phyloP scores from a whole-genome alignment of 306 rosid species.

The peach (Prunus persica) region DNA sequence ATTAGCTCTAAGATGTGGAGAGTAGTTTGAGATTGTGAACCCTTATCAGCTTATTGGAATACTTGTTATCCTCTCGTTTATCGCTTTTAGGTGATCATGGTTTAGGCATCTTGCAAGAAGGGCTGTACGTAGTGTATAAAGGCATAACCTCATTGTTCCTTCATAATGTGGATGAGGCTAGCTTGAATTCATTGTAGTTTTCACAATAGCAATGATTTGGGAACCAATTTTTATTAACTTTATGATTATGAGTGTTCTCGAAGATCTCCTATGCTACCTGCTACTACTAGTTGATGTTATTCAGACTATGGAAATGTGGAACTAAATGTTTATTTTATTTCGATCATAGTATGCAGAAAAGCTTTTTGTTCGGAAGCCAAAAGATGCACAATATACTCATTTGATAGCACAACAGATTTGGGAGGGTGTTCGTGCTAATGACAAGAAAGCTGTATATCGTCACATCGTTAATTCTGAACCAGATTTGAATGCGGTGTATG shows the following conservation, averaged over 20 bases:
- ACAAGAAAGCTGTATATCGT: conserved; percentile 90
- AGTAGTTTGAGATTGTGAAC: background rate
- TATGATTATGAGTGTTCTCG: background rate
- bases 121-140: background rate
- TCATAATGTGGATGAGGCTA: background rate
- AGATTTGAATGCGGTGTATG: conserved; percentile 70
- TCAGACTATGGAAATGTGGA: background rate
- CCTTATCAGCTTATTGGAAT: conserved; percentile 9
- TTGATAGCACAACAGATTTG: conserved; percentile 81
- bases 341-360: conserved; percentile 89
- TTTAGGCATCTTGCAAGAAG: background rate
- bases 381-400: conserved; percentile 68
- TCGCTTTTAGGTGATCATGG: background rate
- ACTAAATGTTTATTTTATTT: conserved; percentile 11
- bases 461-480: conserved; percentile 81
- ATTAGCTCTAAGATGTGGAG: background rate
- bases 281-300: conserved; percentile 8
- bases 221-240: background rate
- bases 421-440: conserved; percentile 89
- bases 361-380: conserved; percentile 75
- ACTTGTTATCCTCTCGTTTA: background rate
- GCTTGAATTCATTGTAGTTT: background rate
- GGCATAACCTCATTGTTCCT: background rate
- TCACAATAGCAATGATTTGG: background rate
- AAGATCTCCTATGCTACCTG: conserved; percentile 1